phyloP scores from a whole-genome alignment of 305 asterid species.

The Ajuga reptans region DNA sequence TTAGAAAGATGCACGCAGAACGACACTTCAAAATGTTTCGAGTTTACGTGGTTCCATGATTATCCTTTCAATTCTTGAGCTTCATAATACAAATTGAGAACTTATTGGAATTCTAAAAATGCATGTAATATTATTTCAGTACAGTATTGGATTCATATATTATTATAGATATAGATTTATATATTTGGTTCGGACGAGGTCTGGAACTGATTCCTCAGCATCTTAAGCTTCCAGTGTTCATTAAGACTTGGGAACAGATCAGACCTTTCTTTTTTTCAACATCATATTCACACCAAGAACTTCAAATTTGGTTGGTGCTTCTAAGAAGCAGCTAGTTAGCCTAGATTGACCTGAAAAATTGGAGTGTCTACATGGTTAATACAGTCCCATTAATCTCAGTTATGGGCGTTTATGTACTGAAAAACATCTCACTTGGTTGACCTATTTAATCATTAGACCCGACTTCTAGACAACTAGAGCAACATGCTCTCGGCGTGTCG shows the following conservation, averaged over 20 bases:
- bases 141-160: not conserved
- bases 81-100: not conserved
- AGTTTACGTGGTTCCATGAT: not conserved
- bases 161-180: not conserved
- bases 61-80: not conserved
- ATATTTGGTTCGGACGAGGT: not conserved
- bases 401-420: not conserved
- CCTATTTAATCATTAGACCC: not conserved
- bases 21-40: not conserved
- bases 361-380: not conserved
- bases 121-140: not conserved
- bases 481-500: not conserved
- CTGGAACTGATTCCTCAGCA: not conserved
- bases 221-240: not conserved
- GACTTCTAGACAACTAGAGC: conserved; percentile 2
- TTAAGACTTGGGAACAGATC: not conserved
- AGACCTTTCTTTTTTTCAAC: not conserved
- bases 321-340: not conserved
- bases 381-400: not conserved
- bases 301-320: not conserved
- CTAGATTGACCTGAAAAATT: not conserved
- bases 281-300: not conserved
- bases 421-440: not conserved
- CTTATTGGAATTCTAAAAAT: not conserved
- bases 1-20: not conserved